phyloP scores from a whole-genome alignment of 2,329 filamentous ascomycete genomes.

The Aureobasidium musti region DNA sequence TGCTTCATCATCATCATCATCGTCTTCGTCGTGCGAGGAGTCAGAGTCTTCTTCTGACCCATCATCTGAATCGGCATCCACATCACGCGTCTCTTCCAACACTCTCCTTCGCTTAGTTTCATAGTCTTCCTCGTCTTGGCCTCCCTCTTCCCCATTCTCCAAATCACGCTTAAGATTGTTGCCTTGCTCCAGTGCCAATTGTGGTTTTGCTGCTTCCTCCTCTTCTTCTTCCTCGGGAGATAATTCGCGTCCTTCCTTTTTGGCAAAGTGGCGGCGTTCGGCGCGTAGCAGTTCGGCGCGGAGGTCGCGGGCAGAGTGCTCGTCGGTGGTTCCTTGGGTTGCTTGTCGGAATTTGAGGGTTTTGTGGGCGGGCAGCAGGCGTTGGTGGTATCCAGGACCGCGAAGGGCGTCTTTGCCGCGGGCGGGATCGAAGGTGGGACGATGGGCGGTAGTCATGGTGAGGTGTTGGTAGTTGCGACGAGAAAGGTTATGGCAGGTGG shows the following conservation, averaged over 20 bases:
- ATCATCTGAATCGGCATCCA: conserved; percentile 75
- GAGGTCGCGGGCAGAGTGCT: conserved; percentile 71
- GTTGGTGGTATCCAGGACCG: conserved; percentile 93
- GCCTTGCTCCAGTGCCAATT: conserved; percentile 53
- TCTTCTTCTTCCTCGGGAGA: conserved; percentile 43
- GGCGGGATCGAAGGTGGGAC: conserved; percentile 95
- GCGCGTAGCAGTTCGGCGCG: conserved; percentile 86
- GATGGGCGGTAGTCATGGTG: conserved; percentile 61
- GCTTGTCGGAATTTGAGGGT: conserved; percentile 85
- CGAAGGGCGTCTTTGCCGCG: conserved; percentile 92
- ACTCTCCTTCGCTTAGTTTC: conserved; percentile 84
- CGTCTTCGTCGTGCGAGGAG: conserved; percentile 70
- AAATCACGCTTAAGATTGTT: conserved; percentile 63
- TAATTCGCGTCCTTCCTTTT: conserved; percentile 66
- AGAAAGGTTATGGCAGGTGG: background rate
- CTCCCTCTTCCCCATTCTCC: conserved; percentile 50
- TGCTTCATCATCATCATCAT: conserved; percentile 78
- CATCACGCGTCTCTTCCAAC: conserved; percentile 81
- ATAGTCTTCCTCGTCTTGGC: conserved; percentile 60
- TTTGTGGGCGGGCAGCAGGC: conserved; percentile 89
- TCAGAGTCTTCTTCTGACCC: conserved; percentile 42
- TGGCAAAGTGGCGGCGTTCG: conserved; percentile 83
- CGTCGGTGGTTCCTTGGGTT: conserved; percentile 85
- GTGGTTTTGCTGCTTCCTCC: background rate
- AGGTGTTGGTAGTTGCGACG: conserved; percentile 26